phyloP scores from a whole-genome alignment of 2,329 filamentous ascomycete species.

The Periconia sp. region DNA sequence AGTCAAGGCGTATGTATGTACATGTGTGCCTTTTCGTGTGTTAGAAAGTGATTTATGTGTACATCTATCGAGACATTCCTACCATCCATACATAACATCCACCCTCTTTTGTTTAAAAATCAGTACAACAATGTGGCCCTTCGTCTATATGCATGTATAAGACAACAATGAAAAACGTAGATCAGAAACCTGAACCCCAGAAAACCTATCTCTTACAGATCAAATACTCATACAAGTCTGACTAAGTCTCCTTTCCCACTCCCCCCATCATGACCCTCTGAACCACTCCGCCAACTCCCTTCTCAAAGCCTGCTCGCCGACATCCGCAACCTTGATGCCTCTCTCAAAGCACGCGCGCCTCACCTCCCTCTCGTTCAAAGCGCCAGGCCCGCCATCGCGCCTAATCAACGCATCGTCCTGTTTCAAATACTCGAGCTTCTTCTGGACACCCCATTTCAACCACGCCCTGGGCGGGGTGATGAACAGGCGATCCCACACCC shows the following conservation, averaged over 20 bases:
- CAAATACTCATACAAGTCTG: too few species aligned
- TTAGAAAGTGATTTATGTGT: too few species aligned
- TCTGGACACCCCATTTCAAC: conserved; percentile 56
- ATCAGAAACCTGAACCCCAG: too few species aligned
- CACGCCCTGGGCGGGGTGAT: conserved; percentile 49
- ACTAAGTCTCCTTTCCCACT: background rate
- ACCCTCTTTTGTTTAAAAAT: too few species aligned
- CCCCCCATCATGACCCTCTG: background rate
- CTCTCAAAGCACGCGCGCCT: conserved; percentile 68
- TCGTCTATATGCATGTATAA: too few species aligned
- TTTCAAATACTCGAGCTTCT: conserved; percentile 64
- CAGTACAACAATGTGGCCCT: too few species aligned
- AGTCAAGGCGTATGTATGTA: too few species aligned
- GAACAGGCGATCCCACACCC: conserved; percentile 45
- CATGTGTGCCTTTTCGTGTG: too few species aligned
- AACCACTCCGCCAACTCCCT: conserved; percentile 25
- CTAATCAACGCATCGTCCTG: conserved; percentile 71
- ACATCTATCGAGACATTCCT: too few species aligned
- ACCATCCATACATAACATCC: too few species aligned
- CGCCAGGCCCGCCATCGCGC: conserved; percentile 61
- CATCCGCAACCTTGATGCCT: conserved; percentile 30
- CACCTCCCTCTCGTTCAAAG: conserved; percentile 65
- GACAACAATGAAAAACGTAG: too few species aligned
- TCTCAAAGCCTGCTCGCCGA: conserved; percentile 31
- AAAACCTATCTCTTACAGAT: too few species aligned